These are phyloP conservation scores for Candida fluviatilis DNA, from an alignment of 805 yeast species.

Conservation along the genomic window DNA sequence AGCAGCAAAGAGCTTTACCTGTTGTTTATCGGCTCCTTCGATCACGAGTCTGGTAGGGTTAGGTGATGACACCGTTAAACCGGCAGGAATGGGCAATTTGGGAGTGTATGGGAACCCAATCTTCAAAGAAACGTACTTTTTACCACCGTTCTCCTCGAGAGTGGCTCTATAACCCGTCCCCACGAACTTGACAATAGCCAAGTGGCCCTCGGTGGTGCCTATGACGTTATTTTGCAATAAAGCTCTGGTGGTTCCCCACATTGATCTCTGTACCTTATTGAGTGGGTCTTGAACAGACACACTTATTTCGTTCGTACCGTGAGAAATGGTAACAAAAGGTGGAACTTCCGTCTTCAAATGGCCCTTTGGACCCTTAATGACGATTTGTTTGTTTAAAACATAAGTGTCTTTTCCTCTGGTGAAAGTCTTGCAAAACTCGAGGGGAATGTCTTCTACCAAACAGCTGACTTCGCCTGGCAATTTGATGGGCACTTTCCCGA, in stretches of 20 bases:
- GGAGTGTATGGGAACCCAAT: slow-evolving; percentile 86
- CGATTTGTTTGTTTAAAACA: slow-evolving; percentile 53
- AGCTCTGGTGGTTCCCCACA: slow-evolving; percentile 95
- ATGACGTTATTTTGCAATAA: slow-evolving; percentile 69
- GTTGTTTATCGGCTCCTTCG: slow-evolving; percentile 86
- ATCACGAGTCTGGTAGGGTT: slow-evolving; percentile 80
- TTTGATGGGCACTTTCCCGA: slow-evolving; percentile 77
- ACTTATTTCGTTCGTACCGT: slow-evolving; percentile 25
- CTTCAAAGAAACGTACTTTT: slow-evolving; percentile 65
- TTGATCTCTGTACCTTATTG: slow-evolving; percentile 67
- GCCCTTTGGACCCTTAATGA: slow-evolving; percentile 78
- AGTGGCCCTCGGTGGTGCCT: slow-evolving; percentile 93
- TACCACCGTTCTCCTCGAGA: slow-evolving; percentile 54
- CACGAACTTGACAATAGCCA: slow-evolving; percentile 79
- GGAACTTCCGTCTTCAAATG: slow-evolving; percentile 61
- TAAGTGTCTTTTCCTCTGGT: slow-evolving; percentile 63
- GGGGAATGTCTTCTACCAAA: slow-evolving; percentile 43
- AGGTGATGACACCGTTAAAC: slow-evolving; percentile 71
- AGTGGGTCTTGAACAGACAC: slow-evolving; percentile 56
- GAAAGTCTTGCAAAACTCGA: slow-evolving; percentile 53
- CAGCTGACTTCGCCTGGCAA: slow-evolving; percentile 59
- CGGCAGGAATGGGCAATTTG: slow-evolving; percentile 71
- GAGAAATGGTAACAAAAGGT: slow-evolving; percentile 53
- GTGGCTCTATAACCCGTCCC: slow-evolving; percentile 97
- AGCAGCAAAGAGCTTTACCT: slow-evolving; percentile 85